A percentile compares a stretch with the other conserved stretches of the same genome.
Evolutionary conservation across 768 basidiomycete species (phyloP).

Genomic region (Amanita rubescens): DNA sequence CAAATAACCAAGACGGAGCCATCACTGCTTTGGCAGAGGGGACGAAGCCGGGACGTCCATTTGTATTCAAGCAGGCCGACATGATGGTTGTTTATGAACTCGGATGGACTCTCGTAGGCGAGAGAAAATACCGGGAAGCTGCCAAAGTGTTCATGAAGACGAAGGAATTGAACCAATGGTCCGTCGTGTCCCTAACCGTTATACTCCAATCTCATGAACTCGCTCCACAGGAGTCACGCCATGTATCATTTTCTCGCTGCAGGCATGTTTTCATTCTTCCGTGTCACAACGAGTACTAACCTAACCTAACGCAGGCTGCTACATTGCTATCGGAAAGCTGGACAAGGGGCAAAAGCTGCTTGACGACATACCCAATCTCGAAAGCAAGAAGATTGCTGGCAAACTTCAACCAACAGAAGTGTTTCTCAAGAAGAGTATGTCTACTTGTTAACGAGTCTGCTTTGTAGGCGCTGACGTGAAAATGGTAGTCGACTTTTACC

Average conservation of each 20-base stretch:
- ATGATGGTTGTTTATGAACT: conserved; percentile 72
- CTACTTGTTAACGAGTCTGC: not conserved
- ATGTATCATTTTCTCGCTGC: conserved; percentile 76
- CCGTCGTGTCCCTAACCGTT: not conserved
- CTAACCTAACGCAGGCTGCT: conserved; percentile 50
- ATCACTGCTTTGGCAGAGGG: conserved; percentile 55
- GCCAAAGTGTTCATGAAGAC: conserved; percentile 60
- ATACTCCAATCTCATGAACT: not conserved
- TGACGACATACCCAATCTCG: conserved; percentile 49
- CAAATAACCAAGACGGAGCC: conserved; percentile 53
- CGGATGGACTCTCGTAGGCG: conserved; percentile 65
- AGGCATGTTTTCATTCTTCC: conserved; percentile 24
- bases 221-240: conserved; percentile 55
- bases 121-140: conserved; percentile 58
- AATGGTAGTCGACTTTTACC: conserved; percentile 61
- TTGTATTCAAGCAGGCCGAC: conserved; percentile 65
- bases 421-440: conserved; percentile 66
- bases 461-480: not conserved
- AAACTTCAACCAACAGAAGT: conserved; percentile 70
- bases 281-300: too few relatives aligned
- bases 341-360: conserved; percentile 53
- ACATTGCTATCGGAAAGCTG: conserved; percentile 48
- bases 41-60: conserved; percentile 42
- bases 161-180: conserved; percentile 68
- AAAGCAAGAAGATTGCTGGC: conserved; percentile 58